Evolutionary conservation across 768 basidiomycete genomes (phyloP), one percentile per base, ranked within the genome.

Genomic region (Zangia roseola): DNA sequence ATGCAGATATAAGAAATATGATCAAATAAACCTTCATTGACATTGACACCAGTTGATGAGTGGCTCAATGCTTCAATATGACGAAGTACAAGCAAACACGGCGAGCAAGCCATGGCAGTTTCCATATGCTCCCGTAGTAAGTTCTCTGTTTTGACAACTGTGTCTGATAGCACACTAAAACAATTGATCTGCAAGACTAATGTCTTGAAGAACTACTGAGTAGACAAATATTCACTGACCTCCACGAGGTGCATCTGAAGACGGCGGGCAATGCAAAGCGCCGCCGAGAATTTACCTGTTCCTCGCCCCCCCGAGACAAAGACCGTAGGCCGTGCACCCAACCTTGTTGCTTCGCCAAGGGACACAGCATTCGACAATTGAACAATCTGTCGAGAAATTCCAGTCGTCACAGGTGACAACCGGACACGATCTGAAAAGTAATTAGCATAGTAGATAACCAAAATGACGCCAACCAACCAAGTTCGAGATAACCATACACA

Each of bases 241-340:
- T 93, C 89, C 12, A 90, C 73, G 0, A 91, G 49, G 65, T 93
- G 91, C 49, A 94, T 75, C 12, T 91, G 92, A 3, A 92, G 68
- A 5, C 69, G 69, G 40, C 76, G 75, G 6, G 86, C 79, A 12
- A 85, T 79, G 67, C 69, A 72, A 6, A 66, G 64, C 0, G 83
- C 79, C 6, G 78, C 69, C 0, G 85, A 85, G 51, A 80, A 81
- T 70, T 97, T 98, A 2, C 97, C 95, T 1, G 76, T 73, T 2
- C 94, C 94, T 46, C 87, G 73, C 0, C 83, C 74, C 0, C 95
- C 95, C 53, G 86, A 86, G 34, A 97, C 62, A 1, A 97, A 70
- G 8, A 94, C 71, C 1, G 88, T 84, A 9, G 92, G 68, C 38
- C 81, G 78, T 2, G 94, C 70, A 40, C 79, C 73, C 47, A 84